These are phyloP conservation scores for Rhizophagus clarus DNA, from an alignment of 192 early-diverging fungal species.

Conservation along the genomic window DNA sequence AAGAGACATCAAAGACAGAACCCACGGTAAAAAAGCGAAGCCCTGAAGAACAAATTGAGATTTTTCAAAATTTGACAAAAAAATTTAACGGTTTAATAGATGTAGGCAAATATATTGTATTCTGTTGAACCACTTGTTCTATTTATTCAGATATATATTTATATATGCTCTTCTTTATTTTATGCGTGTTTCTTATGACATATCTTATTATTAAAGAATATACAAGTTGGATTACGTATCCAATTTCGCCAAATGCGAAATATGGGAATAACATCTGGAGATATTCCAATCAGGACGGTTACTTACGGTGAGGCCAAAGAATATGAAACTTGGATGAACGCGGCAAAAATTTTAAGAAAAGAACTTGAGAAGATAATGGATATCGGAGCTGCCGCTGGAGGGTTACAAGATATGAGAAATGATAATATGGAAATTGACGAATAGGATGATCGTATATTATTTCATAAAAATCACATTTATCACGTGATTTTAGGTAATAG, in stretches of 20 bases:
- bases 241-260: slow-evolving; percentile 46
- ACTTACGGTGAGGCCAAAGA: slow-evolving; percentile 49
- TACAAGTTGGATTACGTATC: slow-evolving; percentile 38
- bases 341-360: slow-evolving; percentile 34
- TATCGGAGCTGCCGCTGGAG: neutral
- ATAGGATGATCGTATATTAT: neutral
- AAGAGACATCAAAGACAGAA: slow-evolving; percentile 10
- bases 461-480: too few species aligned
- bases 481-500: neutral
- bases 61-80: slow-evolving; percentile 37
- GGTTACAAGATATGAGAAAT: slow-evolving; percentile 5
- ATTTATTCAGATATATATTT: neutral
- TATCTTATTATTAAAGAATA: slow-evolving; percentile 14
- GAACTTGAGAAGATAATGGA: slow-evolving; percentile 17
- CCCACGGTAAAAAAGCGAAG: slow-evolving; percentile 24
- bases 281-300: slow-evolving; percentile 45
- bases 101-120: slow-evolving; percentile 8
- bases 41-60: slow-evolving; percentile 31
- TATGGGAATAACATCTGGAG: slow-evolving; percentile 41
- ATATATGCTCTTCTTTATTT: neutral
- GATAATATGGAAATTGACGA: slow-evolving; percentile 16
- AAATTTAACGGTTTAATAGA: slow-evolving; percentile 39
- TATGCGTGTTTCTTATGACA: neutral
- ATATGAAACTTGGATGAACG: slow-evolving; percentile 46
- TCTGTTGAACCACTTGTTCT: too few species aligned